Evolutionary conservation across 805 yeast species (phyloP).

Genomic region (Ogataea glucozyma): DNA sequence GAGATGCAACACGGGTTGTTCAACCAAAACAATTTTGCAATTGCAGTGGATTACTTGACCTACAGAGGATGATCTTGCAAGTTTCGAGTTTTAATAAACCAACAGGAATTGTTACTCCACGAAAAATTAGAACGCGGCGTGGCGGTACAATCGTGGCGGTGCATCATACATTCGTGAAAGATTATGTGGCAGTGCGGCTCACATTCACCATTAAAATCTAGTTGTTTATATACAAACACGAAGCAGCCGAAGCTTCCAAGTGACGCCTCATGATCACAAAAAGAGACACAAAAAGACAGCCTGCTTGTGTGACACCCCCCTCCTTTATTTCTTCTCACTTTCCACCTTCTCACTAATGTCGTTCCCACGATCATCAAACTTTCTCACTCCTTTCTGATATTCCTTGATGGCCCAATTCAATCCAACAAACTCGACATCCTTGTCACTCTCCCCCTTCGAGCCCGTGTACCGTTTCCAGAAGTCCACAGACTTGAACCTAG

Average conservation of each 20-base stretch:
- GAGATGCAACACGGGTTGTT: neutral
- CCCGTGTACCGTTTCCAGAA: slow-evolving; percentile 75
- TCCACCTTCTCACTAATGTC: slow-evolving; percentile 19
- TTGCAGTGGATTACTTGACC: too few species aligned
- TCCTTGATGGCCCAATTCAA: slow-evolving; percentile 81
- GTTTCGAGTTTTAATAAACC: too few species aligned
- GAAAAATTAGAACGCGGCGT: neutral
- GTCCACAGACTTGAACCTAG: slow-evolving; percentile 60
- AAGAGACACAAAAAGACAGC: too few species aligned
- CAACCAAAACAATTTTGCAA: neutral
- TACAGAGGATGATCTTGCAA: too few species aligned
- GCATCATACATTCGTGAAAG: too few species aligned
- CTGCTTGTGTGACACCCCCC: too few species aligned
- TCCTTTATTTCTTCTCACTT: slow-evolving; percentile 6
- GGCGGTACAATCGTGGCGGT: neutral
- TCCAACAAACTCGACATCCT: slow-evolving; percentile 71
- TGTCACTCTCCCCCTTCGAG: slow-evolving; percentile 66
- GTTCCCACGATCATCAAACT: slow-evolving; percentile 36
- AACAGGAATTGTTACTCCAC: neutral
- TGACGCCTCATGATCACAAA: too few species aligned
- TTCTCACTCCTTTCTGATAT: slow-evolving; percentile 48
- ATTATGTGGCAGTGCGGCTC: too few species aligned
- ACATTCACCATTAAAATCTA: too few species aligned
- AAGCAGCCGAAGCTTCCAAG: too few species aligned
- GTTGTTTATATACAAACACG: slow-evolving; percentile 12